Percentiles rank a stretch among this genome's conserved stretches.
phyloP scores from a whole-genome alignment of 164 flowering plant genomes.

The Dillenia turbinata region DNA sequence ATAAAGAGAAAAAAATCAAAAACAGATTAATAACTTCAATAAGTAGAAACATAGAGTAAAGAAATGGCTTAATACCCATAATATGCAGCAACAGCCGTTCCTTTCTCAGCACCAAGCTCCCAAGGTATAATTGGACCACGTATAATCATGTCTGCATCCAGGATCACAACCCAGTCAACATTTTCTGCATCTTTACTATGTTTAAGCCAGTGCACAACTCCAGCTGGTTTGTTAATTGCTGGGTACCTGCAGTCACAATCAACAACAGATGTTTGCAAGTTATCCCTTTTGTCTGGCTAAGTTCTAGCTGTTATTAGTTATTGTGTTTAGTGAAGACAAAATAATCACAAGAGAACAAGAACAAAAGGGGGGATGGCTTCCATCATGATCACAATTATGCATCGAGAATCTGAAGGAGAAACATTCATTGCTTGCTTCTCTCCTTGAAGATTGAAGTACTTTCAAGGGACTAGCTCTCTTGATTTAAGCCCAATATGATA shows the following conservation, averaged over 20 bases:
- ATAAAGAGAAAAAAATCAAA: neutral
- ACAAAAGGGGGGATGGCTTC: no score
- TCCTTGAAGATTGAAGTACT: no score
- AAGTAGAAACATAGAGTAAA: neutral
- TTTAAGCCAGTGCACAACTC: constrained; percentile 88
- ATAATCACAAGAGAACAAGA: no score
- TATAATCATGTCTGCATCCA: constrained; percentile 94
- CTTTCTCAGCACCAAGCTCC: constrained; percentile 95
- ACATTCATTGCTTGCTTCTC: no score
- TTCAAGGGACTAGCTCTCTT: no score
- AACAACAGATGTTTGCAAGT: no score
- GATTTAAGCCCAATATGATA: no score
- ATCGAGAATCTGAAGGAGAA: no score
- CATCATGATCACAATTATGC: no score
- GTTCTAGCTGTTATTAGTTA: no score
- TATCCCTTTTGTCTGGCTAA: no score
- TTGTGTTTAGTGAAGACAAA: no score
- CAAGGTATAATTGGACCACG: constrained; percentile 93
- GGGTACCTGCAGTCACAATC: constrained; percentile 65
- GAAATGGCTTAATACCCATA: constrained; percentile 53
- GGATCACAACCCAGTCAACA: constrained; percentile 97
- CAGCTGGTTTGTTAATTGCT: constrained; percentile 97
- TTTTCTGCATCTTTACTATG: constrained; percentile 86
- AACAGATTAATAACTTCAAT: neutral
- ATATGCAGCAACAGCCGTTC: constrained; percentile 85